phyloP scores from a whole-genome alignment of 129 eudicot species.

The Cynara cardunculus region DNA sequence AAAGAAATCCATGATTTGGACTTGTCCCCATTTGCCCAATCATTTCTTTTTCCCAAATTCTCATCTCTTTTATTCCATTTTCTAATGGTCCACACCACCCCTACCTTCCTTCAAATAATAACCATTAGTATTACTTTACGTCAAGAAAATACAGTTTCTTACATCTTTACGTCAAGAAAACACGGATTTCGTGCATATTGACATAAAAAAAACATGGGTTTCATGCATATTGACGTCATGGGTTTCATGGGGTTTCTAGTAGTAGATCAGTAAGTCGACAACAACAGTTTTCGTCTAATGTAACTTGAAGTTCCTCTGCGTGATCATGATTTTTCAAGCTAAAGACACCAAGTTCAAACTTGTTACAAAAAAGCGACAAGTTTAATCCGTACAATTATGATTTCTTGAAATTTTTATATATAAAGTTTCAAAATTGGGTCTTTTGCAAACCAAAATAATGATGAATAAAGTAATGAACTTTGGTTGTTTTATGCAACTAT shows the following conservation, averaged over 20 bases:
- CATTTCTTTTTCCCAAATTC: constrained; percentile 33
- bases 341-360: neutral
- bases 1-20: constrained; percentile 48
- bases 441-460: no score
- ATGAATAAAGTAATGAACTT: neutral
- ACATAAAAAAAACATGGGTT: neutral
- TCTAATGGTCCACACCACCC: constrained; percentile 31
- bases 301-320: neutral
- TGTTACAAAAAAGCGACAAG: neutral
- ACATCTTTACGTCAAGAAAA: neutral
- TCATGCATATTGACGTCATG: neutral
- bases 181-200: neutral
- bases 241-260: neutral
- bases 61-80: constrained; percentile 19
- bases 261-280: neutral
- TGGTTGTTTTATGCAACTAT: neutral
- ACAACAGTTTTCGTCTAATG: neutral
- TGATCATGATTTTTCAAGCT: neutral
- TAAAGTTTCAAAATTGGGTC: neutral
- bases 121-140: neutral
- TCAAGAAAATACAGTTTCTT: neutral
- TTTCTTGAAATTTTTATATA: neutral
- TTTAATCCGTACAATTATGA: neutral
- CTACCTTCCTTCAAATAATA: neutral
- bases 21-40: constrained; percentile 48